Base-by-base conservation (phyloP, 2,329 filamentous ascomycete species). In the Trichoderma polysporum region DNA sequence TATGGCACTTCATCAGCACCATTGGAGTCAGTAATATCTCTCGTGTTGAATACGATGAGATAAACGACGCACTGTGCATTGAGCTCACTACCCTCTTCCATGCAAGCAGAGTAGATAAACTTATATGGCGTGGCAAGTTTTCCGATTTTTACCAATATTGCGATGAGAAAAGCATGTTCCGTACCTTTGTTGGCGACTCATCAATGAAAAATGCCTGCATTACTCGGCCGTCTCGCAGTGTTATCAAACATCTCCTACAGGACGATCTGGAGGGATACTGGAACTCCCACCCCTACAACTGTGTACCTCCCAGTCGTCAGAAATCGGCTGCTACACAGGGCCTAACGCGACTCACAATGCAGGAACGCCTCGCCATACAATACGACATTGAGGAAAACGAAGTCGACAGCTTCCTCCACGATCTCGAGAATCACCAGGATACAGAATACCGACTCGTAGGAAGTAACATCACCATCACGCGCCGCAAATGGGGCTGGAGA, bases 1-100 rank as follows among this genome's bases (percentile, higher is more conserved):
- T 77, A 1, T 76, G 74, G 74, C 39, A 58, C 1, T 62, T 75
- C 0, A 10, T 76, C 1, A 37, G 25, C 12, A n/a, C 19, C 1
- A 39, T 74, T 1, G 73, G 73, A 0, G 12, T 39, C 0, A 8
- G 29, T 1, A 41, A 68, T 4, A 65, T 76, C 1, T 66, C 68
- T 1, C 12, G 37, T 1, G 69, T 66, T 1, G 13, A 58, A 1
- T 35, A 41, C n/a, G 50, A 39, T 12, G 37, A 25, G 0, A 7
- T 1, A 4, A 12, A 6, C 2, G 64, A 65, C 7, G 27, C 39
- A 13, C 49, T 76, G 0, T 47, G 15, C 0, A 13, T 77, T 0
- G 75, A 76, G 12, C 65, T 76, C 19, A 15, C 50, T 0, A 70
- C 63, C 1, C n/a, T 72, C 0, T 69, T 69, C 1, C 49, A 71